Evolutionary conservation across 768 basidiomycete genomes (phyloP).

Genomic region (Rhizopogon vinicolor): DNA sequence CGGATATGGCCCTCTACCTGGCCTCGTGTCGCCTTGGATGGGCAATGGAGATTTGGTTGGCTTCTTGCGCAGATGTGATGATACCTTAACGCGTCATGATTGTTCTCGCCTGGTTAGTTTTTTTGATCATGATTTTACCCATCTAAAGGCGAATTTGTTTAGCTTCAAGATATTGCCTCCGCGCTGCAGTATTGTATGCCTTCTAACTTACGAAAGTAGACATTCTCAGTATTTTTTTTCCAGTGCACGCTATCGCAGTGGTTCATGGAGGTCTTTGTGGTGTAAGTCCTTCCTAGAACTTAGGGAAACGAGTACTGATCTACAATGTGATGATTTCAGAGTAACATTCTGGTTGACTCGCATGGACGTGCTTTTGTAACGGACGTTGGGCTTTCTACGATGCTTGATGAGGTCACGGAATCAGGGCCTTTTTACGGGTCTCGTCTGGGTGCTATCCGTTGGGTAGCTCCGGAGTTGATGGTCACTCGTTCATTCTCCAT

Average conservation of each 20-base stretch:
- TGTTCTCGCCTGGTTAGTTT: not conserved
- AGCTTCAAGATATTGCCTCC: not conserved
- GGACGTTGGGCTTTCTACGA: conserved; percentile 41
- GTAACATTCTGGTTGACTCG: conserved; percentile 40
- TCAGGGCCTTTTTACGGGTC: conserved; percentile 26
- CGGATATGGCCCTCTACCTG: conserved; percentile 23
- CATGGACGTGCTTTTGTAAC: conserved; percentile 34
- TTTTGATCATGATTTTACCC: no score
- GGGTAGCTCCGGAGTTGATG: conserved; percentile 1
- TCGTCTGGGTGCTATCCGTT: not conserved
- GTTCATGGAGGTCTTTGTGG: conserved; percentile 2
- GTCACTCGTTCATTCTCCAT: no score
- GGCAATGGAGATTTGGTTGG: no score
- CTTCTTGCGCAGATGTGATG: conserved; percentile 1
- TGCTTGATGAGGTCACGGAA: conserved; percentile 5
- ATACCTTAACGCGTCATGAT: not conserved
- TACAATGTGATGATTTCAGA: conserved; percentile 8
- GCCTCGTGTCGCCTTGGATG: conserved; percentile 30
- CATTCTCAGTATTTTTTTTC: no score
- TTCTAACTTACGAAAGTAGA: no score
- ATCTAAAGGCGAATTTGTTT: no score
- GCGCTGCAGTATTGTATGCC: not conserved
- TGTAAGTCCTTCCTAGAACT: not conserved
- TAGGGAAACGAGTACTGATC: no score
- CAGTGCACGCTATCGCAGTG: no score